These are phyloP conservation scores for Alternaria longipes DNA, from an alignment of 2,329 filamentous ascomycete genomes.

Conservation along the genomic window DNA sequence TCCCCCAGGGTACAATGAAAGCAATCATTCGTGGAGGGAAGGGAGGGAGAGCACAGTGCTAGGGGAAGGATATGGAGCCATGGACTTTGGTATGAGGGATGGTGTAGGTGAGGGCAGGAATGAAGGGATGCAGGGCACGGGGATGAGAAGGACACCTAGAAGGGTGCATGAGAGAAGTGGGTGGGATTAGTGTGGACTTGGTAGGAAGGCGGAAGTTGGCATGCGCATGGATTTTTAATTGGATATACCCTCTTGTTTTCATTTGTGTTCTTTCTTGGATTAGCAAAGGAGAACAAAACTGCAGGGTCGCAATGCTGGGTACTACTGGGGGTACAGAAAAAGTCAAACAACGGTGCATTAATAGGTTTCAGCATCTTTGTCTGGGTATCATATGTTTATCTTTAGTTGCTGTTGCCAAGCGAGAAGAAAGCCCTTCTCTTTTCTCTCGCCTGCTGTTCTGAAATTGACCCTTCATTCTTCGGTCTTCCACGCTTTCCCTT, in stretches of 20 bases:
- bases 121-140: neutral
- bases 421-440: constrained; percentile 48
- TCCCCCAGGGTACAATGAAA: constrained; percentile 28
- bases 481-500: constrained; percentile 45
- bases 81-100: neutral
- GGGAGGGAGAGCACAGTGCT: constrained; percentile 21
- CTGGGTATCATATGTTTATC: neutral
- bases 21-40: constrained; percentile 3
- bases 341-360: neutral
- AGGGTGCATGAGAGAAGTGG: constrained; percentile 20
- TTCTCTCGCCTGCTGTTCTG: constrained; percentile 38
- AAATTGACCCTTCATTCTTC: constrained; percentile 31
- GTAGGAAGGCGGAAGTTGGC: neutral
- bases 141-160: constrained; percentile 14
- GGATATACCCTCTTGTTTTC: neutral
- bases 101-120: neutral
- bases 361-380: neutral
- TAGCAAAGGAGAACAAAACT: neutral
- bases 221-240: neutral
- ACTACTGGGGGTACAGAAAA: neutral
- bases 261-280: neutral
- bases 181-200: constrained; percentile 3
- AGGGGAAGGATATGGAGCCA: neutral
- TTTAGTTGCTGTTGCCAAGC: constrained; percentile 14
- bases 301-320: neutral